These are phyloP conservation scores for Blastobotrys elegans DNA, from an alignment of 1,139 yeast species.

Conservation along the genomic window DNA sequence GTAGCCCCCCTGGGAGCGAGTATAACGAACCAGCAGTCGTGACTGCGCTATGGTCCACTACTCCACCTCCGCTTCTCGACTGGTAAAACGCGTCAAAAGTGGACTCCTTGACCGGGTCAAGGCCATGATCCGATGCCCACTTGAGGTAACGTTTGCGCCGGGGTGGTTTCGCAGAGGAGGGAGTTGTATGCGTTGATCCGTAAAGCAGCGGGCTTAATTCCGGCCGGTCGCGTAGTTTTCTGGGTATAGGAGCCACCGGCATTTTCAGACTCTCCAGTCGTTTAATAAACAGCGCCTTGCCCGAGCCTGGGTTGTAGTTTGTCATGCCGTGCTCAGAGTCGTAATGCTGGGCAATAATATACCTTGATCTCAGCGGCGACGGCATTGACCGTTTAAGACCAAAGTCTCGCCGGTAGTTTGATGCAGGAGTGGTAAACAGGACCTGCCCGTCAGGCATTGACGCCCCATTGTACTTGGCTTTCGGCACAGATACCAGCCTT, in stretches of 20 bases:
- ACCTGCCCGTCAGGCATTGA: conserved; percentile 35
- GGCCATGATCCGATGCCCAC: neutral
- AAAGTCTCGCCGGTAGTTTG: conserved; percentile 47
- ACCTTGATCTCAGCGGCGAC: conserved; percentile 39
- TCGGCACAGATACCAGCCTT: conserved; percentile 13
- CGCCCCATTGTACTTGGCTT: neutral
- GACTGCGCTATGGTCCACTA: conserved; percentile 10
- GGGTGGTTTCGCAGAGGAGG: neutral
- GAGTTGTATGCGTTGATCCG: conserved; percentile 6
- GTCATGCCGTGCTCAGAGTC: conserved; percentile 48
- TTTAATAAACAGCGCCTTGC: conserved; percentile 42
- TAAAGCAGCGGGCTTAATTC: conserved; percentile 12
- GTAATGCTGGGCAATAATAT: conserved; percentile 42
- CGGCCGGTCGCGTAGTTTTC: conserved; percentile 4
- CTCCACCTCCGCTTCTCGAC: neutral
- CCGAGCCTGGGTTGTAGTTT: conserved; percentile 44
- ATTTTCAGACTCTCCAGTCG: conserved; percentile 46
- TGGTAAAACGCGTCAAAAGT: neutral
- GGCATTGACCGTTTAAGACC: conserved; percentile 52
- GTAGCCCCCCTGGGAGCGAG: conserved; percentile 20
- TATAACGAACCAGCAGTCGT: conserved; percentile 25
- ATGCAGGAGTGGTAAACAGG: conserved; percentile 46
- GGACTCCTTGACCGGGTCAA: neutral
- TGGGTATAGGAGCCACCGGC: conserved; percentile 13
- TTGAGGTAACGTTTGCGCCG: neutral